Conservation (phyloP, 768 basidiomycete species). For the Collybiopsis luxurians region DNA sequence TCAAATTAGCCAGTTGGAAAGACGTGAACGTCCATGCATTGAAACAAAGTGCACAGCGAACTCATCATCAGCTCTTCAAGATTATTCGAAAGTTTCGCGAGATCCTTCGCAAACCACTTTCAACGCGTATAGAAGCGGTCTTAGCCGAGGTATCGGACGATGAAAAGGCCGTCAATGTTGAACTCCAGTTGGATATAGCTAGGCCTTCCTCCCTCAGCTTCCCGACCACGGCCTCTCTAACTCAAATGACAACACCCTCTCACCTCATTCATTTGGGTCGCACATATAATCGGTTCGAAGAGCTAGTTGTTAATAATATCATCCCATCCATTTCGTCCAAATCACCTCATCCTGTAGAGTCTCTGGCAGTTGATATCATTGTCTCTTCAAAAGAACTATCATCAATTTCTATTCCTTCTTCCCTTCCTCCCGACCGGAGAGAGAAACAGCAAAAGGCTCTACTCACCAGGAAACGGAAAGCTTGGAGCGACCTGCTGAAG, state of each 20-base stretch:
- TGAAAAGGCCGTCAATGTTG: conserved; percentile 4
- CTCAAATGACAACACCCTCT: not conserved
- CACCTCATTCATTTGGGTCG: conserved; percentile 28
- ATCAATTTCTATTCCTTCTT: conserved; percentile 36
- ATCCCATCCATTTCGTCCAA: conserved; percentile 37
- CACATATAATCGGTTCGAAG: conserved; percentile 51
- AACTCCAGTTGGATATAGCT: not conserved
- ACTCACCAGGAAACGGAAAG: conserved; percentile 80
- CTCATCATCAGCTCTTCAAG: conserved; percentile 90
- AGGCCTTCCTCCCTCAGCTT: not conserved
- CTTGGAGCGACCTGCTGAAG: conserved; percentile 88
- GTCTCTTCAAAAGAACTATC: conserved; percentile 57
- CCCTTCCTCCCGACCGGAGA: conserved; percentile 44
- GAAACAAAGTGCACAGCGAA: conserved; percentile 84
- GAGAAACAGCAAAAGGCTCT: conserved; percentile 71
- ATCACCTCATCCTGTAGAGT: conserved; percentile 45
- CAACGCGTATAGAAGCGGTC: conserved; percentile 34
- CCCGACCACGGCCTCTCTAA: not conserved
- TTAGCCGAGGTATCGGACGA: conserved; percentile 35
- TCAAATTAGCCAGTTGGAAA: conserved; percentile 98
- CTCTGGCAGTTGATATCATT: conserved; percentile 63
- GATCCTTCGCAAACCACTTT: conserved; percentile 71
- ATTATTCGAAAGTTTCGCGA: conserved; percentile 91
- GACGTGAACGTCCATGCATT: conserved; percentile 94
- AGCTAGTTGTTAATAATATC: conserved; percentile 41